phyloP scores from a whole-genome alignment of 805 yeast species.

The Kodamaea sagamina region DNA sequence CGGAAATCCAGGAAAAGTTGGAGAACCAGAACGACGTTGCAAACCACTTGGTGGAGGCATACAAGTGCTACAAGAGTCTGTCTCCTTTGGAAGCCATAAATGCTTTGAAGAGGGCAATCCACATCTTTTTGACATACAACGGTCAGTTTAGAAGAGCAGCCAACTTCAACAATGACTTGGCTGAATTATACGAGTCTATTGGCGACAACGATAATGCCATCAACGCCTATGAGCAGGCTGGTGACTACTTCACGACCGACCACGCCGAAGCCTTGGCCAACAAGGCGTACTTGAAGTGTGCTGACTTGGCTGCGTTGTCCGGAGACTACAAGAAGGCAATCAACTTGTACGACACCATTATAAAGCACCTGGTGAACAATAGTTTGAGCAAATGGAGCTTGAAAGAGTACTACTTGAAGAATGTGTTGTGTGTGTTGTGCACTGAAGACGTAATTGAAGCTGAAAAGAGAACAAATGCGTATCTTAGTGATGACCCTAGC shows the following conservation, averaged over 20 bases:
- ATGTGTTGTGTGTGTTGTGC: constrained; percentile 80
- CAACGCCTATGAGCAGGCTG: constrained; percentile 84
- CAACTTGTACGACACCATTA: constrained; percentile 73
- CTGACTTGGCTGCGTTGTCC: constrained; percentile 72
- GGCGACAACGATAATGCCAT: constrained; percentile 70
- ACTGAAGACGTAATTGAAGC: constrained; percentile 87
- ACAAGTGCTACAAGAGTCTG: constrained; percentile 75
- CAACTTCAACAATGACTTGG: constrained; percentile 88
- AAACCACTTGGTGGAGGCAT: constrained; percentile 85
- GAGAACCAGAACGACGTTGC: constrained; percentile 89
- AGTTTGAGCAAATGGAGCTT: constrained; percentile 84
- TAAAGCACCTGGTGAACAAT: constrained; percentile 72
- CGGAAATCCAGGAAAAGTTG: constrained; percentile 72
- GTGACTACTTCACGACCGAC: constrained; percentile 93
- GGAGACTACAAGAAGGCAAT: constrained; percentile 79
- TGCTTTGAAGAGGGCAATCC: constrained; percentile 74
- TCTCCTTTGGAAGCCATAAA: constrained; percentile 78
- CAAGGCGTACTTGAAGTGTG: constrained; percentile 85
- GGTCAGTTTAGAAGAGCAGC: constrained; percentile 98
- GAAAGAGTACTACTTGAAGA: constrained; percentile 87
- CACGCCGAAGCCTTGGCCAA: constrained; percentile 88
- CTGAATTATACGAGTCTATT: constrained; percentile 76
- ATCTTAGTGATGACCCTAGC: constrained; percentile 68
- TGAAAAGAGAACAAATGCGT: constrained; percentile 63
- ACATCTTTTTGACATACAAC: constrained; percentile 72